Evolutionary conservation across 345 rosid species (phyloP), one percentile per base, ranked within the genome.

Genomic region (Citrus unshiu): DNA sequence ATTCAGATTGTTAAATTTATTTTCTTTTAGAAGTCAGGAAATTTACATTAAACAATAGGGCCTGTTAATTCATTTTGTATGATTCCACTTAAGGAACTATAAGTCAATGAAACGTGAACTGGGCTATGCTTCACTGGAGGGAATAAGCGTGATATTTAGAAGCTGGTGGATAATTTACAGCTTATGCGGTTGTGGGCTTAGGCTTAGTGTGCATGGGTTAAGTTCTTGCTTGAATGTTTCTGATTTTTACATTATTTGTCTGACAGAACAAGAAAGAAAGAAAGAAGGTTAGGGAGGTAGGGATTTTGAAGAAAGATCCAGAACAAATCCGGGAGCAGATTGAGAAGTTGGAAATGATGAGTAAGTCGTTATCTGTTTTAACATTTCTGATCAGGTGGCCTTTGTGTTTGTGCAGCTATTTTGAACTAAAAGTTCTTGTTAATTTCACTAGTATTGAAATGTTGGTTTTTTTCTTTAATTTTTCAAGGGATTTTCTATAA

Each of bases 221-320:
- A 25, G n/a, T 72, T 57, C 62, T 30, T 46, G 7, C 18, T 59
- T 25, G n/a, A 40, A 29, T n/a, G n/a, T 27, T 32, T 29, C 30
- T 29, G 32, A 66, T 24, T 37, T 46, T 18, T 39, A 7, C 13
- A 6, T 61, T 61, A 34, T 27, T 80, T 79, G 63, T 77, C 69
- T 49, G 64, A 82, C 97, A 96, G 99, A 96, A 96, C 86, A 96
- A 96, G 91, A 96, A 93, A 76, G 98, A 96, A 80, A 90, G 98
- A 40, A 92, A 96, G 88, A 96, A 96, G 88, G 99, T 96, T 82
- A 92, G 99, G 81, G 99, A 96, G 82, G 99, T 94, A 56, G 99
- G 98, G 54, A 93, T 96, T 82, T 82, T 96, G 89, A 96, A 96
- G 87, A 96, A 96, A 86, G 99, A 96, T 84, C 99, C 99, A 0